Conservation (phyloP, 768 basidiomycete genomes). For the Rubroboletus satanas region DNA sequence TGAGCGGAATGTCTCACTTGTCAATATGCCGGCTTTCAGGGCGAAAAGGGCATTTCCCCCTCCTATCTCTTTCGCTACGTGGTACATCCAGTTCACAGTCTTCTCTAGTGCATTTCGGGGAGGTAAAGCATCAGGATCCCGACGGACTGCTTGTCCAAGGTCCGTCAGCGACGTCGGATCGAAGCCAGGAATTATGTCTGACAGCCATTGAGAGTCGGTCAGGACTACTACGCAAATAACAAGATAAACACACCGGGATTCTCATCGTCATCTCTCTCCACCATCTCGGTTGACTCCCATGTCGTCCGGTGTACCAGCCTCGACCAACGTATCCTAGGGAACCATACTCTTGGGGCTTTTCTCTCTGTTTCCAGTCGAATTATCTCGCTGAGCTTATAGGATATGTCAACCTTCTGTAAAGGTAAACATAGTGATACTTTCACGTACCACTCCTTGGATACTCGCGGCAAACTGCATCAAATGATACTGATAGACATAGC, state of each 20-base stretch:
- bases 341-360: slow-evolving; percentile 48
- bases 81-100: slow-evolving; percentile 45
- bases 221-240: not conserved
- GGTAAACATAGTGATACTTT: not conserved
- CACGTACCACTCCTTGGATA: slow-evolving; percentile 35
- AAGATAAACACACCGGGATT: slow-evolving; percentile 46
- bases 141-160: slow-evolving; percentile 50
- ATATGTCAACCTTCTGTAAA: not conserved
- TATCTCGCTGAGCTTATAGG: slow-evolving; percentile 52
- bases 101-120: slow-evolving; percentile 58
- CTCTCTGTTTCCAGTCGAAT: slow-evolving; percentile 51
- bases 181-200: slow-evolving; percentile 58
- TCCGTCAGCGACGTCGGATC: slow-evolving; percentile 41
- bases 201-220: not conserved
- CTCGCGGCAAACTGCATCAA: slow-evolving; percentile 36
- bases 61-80: slow-evolving; percentile 36
- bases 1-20: slow-evolving; percentile 37
- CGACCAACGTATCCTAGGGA: slow-evolving; percentile 38
- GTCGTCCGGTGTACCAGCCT: slow-evolving; percentile 40
- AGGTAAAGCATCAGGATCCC: slow-evolving; percentile 75
- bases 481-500: slow-evolving; percentile 67
- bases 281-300: slow-evolving; percentile 44
- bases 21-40: slow-evolving; percentile 64
- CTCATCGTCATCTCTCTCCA: slow-evolving; percentile 58
- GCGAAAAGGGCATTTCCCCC: slow-evolving; percentile 66